Evolutionary conservation across 1,284 basidiomycete species (phyloP), one percentile per base, ranked within the genome.

Genomic region (Rhizoctonia solani): DNA sequence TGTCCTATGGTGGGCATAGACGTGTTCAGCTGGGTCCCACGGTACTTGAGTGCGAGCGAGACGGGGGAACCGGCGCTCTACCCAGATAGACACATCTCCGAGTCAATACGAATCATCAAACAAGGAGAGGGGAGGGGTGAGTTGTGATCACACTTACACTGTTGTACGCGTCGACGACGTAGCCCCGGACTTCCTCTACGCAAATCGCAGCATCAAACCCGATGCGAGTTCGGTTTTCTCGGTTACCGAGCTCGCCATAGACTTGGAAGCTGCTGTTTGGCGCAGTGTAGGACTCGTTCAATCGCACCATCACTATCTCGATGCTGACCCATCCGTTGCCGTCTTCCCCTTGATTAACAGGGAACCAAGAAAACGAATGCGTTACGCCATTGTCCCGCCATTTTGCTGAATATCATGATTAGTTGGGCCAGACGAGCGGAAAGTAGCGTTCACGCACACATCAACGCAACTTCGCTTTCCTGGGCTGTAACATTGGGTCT

Each of bases 161-260:
- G 19, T 67, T 67, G 23, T 67, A 67, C 37, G 54, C 44, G 21
- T 67, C 65, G 2, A 58, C 27, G 1, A 67, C 65, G 34, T 58
- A 67, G 1, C 44, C 44, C 44, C 42, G 52, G 13, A 67, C 53
- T 32, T 55, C 54, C 23, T 67, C 65, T 9, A 56, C 13, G 30
- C 65, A 67, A 19, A 67, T 52, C 42, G 65, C 65, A n/a, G 65
- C 65, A 54, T 67, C 65, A 32, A 55, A 67, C 34, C 65, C 65
- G 32, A 67, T 67, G 3, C 54, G 54, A 16, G 65, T 67, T 47
- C 54, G 50, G n/a, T 23, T 39, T 32, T 32, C 42, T 30, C n/a
- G n/a, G n/a, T n/a, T n/a, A n/a, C 19, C 54, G 13, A 67, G 54
- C 19, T 55, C 65, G 29, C 65, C 65, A 25, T 37, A 65, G 1